A percentile compares a stretch with the other conserved stretches of the same genome.
These are phyloP conservation scores for Tylopilus sp. DNA, from an alignment of 768 basidiomycete genomes.

Conservation along the genomic window DNA sequence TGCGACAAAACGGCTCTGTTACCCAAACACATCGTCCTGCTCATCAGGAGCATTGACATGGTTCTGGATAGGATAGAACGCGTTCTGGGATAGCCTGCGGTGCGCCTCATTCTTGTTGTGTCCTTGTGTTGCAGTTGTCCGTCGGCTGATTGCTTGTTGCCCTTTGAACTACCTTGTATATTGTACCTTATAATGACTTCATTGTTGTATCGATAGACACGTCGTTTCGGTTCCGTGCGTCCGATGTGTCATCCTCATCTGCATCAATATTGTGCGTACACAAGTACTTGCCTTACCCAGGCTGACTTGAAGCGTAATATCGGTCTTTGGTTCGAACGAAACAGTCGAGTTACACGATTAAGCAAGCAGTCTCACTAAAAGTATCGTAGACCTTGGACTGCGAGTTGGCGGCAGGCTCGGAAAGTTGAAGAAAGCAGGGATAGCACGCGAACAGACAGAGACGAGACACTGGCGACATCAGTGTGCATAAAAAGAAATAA, in stretches of 20 bases:
- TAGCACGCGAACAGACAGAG: conserved; percentile 9
- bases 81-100: conserved; percentile 28
- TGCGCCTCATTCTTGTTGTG: too few relatives aligned
- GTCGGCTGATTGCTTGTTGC: not conserved
- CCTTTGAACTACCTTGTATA: not conserved
- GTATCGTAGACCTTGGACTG: conserved; percentile 16
- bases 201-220: not conserved
- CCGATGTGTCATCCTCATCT: too few relatives aligned
- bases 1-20: conserved; percentile 37
- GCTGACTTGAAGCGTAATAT: too few relatives aligned
- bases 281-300: not conserved
- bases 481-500: conserved; percentile 34
- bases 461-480: not conserved
- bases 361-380: conserved; percentile 14
- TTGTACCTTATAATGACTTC: not conserved
- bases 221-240: not conserved
- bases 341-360: conserved; percentile 13
- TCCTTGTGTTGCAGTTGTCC: not conserved
- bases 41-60: conserved; percentile 60
- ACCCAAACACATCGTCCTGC: conserved; percentile 53
- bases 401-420: not conserved
- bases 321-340: not conserved
- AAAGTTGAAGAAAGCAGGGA: conserved; percentile 4
- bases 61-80: conserved; percentile 68
- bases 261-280: too few relatives aligned